A percentile compares a stretch with the other conserved stretches of the same genome.
These are phyloP conservation scores for Talaromyces amestolkiae DNA, from an alignment of 2,329 filamentous ascomycete species.

Conservation along the genomic window DNA sequence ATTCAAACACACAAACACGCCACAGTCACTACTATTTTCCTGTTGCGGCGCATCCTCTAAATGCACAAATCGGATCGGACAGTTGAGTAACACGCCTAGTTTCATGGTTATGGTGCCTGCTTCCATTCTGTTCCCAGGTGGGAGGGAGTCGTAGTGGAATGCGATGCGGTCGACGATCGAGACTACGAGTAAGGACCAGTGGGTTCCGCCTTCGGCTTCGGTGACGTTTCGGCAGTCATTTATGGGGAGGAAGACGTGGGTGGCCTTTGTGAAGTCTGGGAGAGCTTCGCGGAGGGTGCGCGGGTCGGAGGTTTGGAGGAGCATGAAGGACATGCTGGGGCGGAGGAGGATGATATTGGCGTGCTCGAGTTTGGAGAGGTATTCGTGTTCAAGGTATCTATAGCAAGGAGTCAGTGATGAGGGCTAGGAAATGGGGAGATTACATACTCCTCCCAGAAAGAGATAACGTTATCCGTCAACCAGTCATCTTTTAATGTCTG, in stretches of 20 bases:
- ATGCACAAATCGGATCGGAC: constrained; percentile 69
- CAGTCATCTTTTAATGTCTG: constrained; percentile 87
- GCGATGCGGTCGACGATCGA: constrained; percentile 83
- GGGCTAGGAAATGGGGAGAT: constrained; percentile 24
- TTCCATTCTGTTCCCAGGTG: constrained; percentile 70
- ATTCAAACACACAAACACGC: constrained; percentile 90
- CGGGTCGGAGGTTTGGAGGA: constrained; percentile 69
- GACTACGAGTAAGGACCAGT: constrained; percentile 93
- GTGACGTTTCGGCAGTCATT: constrained; percentile 79
- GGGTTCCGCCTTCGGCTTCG: constrained; percentile 81
- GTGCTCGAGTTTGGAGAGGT: constrained; percentile 73
- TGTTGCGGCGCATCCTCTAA: constrained; percentile 85
- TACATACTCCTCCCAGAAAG: constrained; percentile 91
- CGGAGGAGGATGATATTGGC: constrained; percentile 87
- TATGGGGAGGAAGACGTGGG: constrained; percentile 92
- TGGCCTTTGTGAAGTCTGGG: constrained; percentile 74
- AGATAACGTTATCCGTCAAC: constrained; percentile 96
- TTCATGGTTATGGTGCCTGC: constrained; percentile 68
- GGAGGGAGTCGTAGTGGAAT: constrained; percentile 93
- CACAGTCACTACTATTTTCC: constrained; percentile 89
- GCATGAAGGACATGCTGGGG: constrained; percentile 87
- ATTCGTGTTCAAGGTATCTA: constrained; percentile 82
- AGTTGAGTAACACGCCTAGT: constrained; percentile 66
- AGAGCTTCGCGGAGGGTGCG: constrained; percentile 64
- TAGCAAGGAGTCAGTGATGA: background rate